Conservation (phyloP, 2,329 filamentous ascomycete species). For the Neophaeococcomyces mojaviensis region DNA sequence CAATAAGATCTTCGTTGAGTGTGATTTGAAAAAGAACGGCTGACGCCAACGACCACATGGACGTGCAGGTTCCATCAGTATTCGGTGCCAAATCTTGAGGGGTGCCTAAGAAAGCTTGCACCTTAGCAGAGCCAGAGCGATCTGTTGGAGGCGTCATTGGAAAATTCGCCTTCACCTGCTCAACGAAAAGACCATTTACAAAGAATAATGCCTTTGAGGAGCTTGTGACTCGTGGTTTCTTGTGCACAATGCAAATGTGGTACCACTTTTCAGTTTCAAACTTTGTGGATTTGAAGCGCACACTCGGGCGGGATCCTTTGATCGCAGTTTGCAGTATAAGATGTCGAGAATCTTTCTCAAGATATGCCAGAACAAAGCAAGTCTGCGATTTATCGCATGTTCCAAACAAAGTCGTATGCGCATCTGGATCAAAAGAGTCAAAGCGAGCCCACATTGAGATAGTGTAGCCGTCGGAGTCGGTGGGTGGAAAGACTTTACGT, state of each 20-base stretch:
- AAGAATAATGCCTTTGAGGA: conserved; percentile 80
- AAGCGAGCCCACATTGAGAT: conserved; percentile 84
- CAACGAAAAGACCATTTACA: conserved; percentile 86
- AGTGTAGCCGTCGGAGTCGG: conserved; percentile 73
- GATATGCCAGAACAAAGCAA: conserved; percentile 87
- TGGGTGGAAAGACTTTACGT: conserved; percentile 75
- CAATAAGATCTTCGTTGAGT: conserved; percentile 82
- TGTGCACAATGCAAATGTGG: conserved; percentile 83
- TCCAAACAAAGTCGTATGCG: conserved; percentile 92
- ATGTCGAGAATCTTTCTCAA: conserved; percentile 87
- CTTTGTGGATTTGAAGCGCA: conserved; percentile 77
- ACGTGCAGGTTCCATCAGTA: conserved; percentile 64
- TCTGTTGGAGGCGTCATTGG: conserved; percentile 65
- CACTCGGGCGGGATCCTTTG: conserved; percentile 74
- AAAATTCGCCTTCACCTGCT: conserved; percentile 84
- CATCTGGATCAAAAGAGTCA: conserved; percentile 72
- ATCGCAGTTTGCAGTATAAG: conserved; percentile 96
- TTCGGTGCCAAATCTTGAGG: conserved; percentile 72
- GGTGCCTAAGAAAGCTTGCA: conserved; percentile 90
- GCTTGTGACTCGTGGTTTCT: conserved; percentile 64
- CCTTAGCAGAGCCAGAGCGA: conserved; percentile 47
- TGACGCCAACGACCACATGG: conserved; percentile 82
- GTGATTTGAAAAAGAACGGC: conserved; percentile 83
- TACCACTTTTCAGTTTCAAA: conserved; percentile 83
- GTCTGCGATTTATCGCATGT: conserved; percentile 87